Base-by-base conservation (phyloP, 371 early-diverging fungal species). In the Parasitella parasitica region DNA sequence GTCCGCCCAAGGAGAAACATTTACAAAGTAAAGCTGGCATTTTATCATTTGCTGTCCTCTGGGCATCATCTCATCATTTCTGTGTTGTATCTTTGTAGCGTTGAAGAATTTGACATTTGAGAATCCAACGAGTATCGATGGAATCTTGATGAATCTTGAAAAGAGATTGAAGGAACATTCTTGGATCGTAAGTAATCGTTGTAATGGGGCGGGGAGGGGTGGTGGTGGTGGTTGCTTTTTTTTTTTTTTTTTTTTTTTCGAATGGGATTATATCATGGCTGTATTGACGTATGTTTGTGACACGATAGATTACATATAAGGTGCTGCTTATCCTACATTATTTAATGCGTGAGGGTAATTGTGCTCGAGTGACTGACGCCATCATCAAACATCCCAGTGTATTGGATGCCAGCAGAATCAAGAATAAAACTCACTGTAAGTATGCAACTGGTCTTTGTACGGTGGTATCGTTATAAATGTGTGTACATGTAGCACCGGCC, bases 1-100 rank as follows among this genome's bases (percentile, higher is more conserved):
- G 78, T 57, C 85, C 87, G 60, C 91, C 92, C 11, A 95, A 95
- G 77, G 81, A 82, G 41, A 95, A 95, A 69, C 94, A 95, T 76
- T 78, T 94, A 57, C 77, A 86, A 57, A 83, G 94, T 94, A 85
- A 66, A 9, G 11, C 9, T 46, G 22, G 15, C 4, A 28, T 28
- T 15, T 4, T 8, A 41, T n/a, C 39, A 16, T 50, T 26, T 38
- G 3, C 11, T 55, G 35, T 22, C 16, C 13, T 22, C 20, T n/a
- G n/a, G n/a, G 27, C 6, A 37, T 22, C 2, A 12, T 22, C 46
- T 46, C 8, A 46, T 12, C 9, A 20, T 43, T 18, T 16, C 60
- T 76, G 62, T 51, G n/a, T n/a, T n/a, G n/a, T 78, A 67, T 49
- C 57, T 50, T 59, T 41, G 51, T 46, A 72, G 76, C 77, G n/a